A percentile compares a stretch with the other conserved stretches of the same genome.
Evolutionary conservation across 257 asterid genomes (phyloP).

Genomic region (Echium plantagineum): DNA sequence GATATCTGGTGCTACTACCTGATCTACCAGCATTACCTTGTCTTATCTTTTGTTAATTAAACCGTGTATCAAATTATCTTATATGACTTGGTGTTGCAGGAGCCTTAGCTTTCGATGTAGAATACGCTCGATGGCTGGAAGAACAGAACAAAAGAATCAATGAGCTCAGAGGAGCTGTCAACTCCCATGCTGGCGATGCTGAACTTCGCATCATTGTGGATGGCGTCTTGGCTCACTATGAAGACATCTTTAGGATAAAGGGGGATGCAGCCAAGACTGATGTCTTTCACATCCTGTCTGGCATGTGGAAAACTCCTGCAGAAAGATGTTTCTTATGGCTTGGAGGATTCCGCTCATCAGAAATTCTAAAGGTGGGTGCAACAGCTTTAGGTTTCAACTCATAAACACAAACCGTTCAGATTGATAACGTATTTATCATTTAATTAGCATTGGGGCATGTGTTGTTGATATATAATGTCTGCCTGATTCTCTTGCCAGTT

Average conservation of each 20-base stretch:
- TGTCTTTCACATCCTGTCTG: slow-evolving; percentile 51
- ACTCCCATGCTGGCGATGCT: slow-evolving; percentile 87
- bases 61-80: not conserved
- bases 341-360: slow-evolving; percentile 98
- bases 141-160: slow-evolving; percentile 79
- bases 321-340: slow-evolving; percentile 97
- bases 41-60: no score
- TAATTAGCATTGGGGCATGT: no score
- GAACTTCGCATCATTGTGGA: slow-evolving; percentile 93
- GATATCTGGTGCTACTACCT: no score
- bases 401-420: no score
- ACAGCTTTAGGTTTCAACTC: not conserved
- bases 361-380: slow-evolving; percentile 64
- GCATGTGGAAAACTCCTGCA: slow-evolving; percentile 99
- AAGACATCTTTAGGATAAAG: slow-evolving; percentile 84
- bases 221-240: slow-evolving; percentile 73
- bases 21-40: no score
- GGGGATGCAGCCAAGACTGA: slow-evolving; percentile 64
- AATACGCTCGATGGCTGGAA: slow-evolving; percentile 93
- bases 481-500: no score
- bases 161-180: slow-evolving; percentile 93
- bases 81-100: slow-evolving; percentile 34
- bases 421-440: no score
- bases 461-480: no score
- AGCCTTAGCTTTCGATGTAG: slow-evolving; percentile 94